Conservation (phyloP, 2,329 filamentous ascomycete species). For the Paraphaeosphaeria minitans region DNA sequence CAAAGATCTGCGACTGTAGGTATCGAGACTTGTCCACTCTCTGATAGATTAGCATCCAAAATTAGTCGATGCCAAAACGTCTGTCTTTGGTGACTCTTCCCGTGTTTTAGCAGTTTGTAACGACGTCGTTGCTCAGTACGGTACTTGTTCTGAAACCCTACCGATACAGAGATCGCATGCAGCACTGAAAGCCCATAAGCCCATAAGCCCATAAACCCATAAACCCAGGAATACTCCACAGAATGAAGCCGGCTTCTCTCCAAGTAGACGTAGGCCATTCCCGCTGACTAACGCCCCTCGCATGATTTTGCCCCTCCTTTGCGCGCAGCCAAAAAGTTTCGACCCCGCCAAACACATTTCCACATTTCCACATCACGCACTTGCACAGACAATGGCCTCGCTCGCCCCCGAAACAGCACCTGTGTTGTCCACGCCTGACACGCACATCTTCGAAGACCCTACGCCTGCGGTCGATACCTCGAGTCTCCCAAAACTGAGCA, state of each 20-base stretch:
- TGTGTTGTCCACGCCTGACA: constrained; percentile 66
- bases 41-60: constrained; percentile 6
- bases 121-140: not conserved
- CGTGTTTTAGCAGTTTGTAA: not conserved
- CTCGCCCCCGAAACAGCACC: constrained; percentile 52
- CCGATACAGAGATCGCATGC: constrained; percentile 2
- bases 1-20: not conserved
- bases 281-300: constrained; percentile 6
- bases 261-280: not conserved
- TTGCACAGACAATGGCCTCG: constrained; percentile 29
- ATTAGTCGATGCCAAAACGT: not conserved
- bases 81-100: not conserved
- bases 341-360: constrained; percentile 12
- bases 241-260: not conserved
- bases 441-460: constrained; percentile 63
- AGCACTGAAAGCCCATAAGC: not conserved
- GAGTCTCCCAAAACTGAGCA: constrained; percentile 51
- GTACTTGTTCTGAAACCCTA: not conserved
- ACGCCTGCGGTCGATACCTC: constrained; percentile 49
- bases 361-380: not conserved
- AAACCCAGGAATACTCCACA: not conserved
- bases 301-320: not conserved
- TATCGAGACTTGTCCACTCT: not conserved
- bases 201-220: not conserved
- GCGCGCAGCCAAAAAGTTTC: constrained; percentile 15